Evolutionary conservation across 1,284 basidiomycete species (phyloP).

Genomic region (Moesziomyces sp.): DNA sequence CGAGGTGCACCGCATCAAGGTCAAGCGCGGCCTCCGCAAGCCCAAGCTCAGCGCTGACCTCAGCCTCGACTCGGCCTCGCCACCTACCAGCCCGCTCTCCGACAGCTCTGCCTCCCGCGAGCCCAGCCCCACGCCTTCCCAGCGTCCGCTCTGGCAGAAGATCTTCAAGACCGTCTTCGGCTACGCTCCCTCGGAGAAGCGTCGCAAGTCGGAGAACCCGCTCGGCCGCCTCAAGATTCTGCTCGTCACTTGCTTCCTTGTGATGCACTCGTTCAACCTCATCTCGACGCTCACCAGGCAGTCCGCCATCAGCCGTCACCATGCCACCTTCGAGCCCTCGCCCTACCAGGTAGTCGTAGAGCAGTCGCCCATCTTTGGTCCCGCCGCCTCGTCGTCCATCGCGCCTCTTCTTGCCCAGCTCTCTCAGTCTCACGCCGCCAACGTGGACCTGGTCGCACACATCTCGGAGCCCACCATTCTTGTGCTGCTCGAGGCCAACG

Average conservation of each 20-base stretch:
- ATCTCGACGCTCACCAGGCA: constrained; percentile 88
- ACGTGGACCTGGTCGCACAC: constrained; percentile 55
- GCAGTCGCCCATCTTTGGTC: constrained; percentile 45
- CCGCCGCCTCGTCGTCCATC: constrained; percentile 41
- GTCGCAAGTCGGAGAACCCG: constrained; percentile 75
- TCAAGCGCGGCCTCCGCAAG: constrained; percentile 70
- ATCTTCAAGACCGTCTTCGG: constrained; percentile 54
- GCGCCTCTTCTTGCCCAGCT: constrained; percentile 58
- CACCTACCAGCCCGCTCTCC: constrained; percentile 47
- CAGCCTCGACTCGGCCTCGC: constrained; percentile 59
- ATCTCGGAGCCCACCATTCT: constrained; percentile 72
- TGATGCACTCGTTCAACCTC: constrained; percentile 77
- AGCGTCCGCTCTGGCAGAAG: constrained; percentile 52
- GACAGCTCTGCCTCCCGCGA: constrained; percentile 45
- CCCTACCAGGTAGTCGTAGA: constrained; percentile 57
- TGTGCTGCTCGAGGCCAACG: constrained; percentile 74
- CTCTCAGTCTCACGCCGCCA: constrained; percentile 37
- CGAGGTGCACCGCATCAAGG: constrained; percentile 77
- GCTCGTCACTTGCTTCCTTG: constrained; percentile 72
- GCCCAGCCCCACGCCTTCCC: constrained; percentile 31
- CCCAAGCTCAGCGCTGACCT: constrained; percentile 58
- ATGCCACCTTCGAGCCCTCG: constrained; percentile 64
- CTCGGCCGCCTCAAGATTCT: constrained; percentile 89
- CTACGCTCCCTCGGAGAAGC: constrained; percentile 73
- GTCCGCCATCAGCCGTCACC: constrained; percentile 74